phyloP scores from a whole-genome alignment of 169 alveolate species.

The Plasmodium falciparum region DNA sequence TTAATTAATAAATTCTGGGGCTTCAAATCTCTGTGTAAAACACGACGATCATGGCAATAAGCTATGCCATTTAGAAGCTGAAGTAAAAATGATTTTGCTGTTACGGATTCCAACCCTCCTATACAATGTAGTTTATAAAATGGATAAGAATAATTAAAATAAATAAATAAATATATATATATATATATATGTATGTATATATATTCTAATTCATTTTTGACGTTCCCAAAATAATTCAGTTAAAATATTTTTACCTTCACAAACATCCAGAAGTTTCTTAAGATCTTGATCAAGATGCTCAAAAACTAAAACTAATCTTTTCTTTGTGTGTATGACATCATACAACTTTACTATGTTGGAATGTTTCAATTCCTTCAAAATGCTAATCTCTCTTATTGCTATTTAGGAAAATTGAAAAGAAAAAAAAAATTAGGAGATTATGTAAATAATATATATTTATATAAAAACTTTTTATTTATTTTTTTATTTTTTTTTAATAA shows the following conservation, averaged over 20 bases:
- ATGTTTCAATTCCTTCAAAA: slow-evolving; percentile 97
- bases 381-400: slow-evolving; percentile 98
- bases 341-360: slow-evolving; percentile 98
- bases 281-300: slow-evolving; percentile 98
- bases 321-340: slow-evolving; percentile 98
- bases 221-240: background rate
- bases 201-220: too few relatives aligned
- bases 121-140: slow-evolving; percentile 8
- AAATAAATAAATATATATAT: background rate
- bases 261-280: slow-evolving; percentile 95
- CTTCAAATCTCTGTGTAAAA: slow-evolving; percentile 99
- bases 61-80: slow-evolving; percentile 98
- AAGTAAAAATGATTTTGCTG: slow-evolving; percentile 94
- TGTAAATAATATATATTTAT: background rate
- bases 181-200: background rate
- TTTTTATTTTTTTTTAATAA: too few relatives aligned
- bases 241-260: slow-evolving; percentile 85
- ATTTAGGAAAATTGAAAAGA: slow-evolving; percentile 87
- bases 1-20: slow-evolving; percentile 98
- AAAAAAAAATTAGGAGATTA: background rate
- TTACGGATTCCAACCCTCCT: slow-evolving; percentile 91
- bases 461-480: background rate
- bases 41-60: slow-evolving; percentile 98
- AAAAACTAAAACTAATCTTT: slow-evolving; percentile 97
- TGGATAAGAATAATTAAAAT: background rate